Evolutionary conservation across 2,329 filamentous ascomycete genomes (phyloP).

Genomic region (Cladophialophora psammophila): DNA sequence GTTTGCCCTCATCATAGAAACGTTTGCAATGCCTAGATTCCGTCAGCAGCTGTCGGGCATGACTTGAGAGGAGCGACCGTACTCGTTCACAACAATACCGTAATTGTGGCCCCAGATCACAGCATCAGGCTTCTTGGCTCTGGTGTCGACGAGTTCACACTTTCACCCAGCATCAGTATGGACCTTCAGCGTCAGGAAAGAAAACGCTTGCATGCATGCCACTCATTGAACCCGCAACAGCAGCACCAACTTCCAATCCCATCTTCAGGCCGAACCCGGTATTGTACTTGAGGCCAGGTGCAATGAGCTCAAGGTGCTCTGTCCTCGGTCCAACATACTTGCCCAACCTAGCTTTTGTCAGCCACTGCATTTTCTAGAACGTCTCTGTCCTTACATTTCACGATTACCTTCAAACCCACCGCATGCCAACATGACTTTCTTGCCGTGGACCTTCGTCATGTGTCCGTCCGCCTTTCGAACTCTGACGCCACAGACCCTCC

Average conservation of each 20-base stretch:
- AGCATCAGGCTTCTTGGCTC: conserved; percentile 52
- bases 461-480: conserved; percentile 50
- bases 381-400: conserved; percentile 47
- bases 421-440: conserved; percentile 50
- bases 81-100: conserved; percentile 53
- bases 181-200: not conserved
- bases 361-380: not conserved
- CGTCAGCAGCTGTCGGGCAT: conserved; percentile 1
- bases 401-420: conserved; percentile 53
- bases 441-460: conserved; percentile 36
- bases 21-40: conserved; percentile 45
- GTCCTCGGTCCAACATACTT: conserved; percentile 50
- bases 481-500: conserved; percentile 48
- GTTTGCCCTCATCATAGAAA: conserved; percentile 50
- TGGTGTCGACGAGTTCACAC: conserved; percentile 52
- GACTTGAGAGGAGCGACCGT: not conserved
- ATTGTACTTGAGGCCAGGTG: conserved; percentile 52
- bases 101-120: conserved; percentile 54
- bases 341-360: conserved; percentile 25
- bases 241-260: conserved; percentile 52
- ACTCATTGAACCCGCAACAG: conserved; percentile 51
- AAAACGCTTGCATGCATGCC: conserved; percentile 47
- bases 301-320: conserved; percentile 51
- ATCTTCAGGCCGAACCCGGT: conserved; percentile 50
- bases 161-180: conserved; percentile 7